Evolutionary conservation across 306 rosid species (phyloP).

Genomic region (Ormosia emarginata): DNA sequence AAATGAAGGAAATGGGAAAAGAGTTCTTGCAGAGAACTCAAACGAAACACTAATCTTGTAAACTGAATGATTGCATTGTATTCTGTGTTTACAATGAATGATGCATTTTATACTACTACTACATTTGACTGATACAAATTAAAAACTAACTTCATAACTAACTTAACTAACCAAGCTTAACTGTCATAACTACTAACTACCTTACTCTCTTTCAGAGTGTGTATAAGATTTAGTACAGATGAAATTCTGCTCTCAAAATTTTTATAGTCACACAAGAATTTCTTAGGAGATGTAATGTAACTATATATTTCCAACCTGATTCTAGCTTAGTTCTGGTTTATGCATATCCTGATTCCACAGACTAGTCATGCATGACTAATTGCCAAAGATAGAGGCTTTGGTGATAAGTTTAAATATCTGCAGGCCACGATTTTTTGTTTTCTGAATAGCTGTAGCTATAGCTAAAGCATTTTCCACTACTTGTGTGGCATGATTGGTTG

Average conservation of each 20-base stretch:
- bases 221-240: not conserved
- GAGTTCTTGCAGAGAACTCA: no score
- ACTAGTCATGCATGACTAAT: not conserved
- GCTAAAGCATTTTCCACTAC: not conserved
- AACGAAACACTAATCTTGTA: no score
- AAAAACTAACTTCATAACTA: no score
- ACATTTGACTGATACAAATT: no score
- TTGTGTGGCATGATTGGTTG: not conserved
- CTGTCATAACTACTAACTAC: no score
- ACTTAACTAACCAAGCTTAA: no score
- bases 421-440: not conserved
- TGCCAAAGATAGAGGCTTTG: not conserved
- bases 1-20: no score
- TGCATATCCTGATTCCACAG: not conserved
- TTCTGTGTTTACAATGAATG: no score
- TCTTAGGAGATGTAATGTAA: not conserved
- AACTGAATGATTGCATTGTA: no score
- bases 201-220: no score
- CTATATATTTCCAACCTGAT: not conserved
- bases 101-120: no score
- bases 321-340: conserved; percentile 13
- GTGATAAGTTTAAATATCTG: not conserved
- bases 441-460: not conserved
- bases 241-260: not conserved
- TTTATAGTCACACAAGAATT: not conserved